Evolutionary conservation across 179 eudicot genomes (phyloP).

Genomic region (Beta lomatogona): DNA sequence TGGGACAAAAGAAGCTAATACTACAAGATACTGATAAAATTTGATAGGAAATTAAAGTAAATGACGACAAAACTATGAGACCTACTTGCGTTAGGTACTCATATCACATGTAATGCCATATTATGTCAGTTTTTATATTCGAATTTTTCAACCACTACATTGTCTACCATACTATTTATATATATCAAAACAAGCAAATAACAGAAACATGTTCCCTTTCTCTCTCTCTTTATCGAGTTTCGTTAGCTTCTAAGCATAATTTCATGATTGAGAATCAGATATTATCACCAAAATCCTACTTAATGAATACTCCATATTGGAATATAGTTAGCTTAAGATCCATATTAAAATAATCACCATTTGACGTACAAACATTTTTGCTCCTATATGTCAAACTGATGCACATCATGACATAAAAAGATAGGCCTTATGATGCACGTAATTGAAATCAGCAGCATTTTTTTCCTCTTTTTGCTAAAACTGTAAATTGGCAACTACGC

Average conservation of each 20-base stretch:
- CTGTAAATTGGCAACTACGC: conserved; percentile 4
- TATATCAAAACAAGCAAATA: no score
- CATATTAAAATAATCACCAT: neutral
- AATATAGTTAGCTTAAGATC: conserved; percentile 3
- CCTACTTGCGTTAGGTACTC: neutral
- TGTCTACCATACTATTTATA: neutral
- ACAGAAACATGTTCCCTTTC: conserved; percentile 11
- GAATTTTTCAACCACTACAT: neutral
- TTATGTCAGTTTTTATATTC: neutral
- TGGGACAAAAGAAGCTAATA: no score
- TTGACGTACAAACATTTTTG: conserved; percentile 23
- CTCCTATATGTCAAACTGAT: conserved; percentile 23
- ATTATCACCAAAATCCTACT: conserved; percentile 35
- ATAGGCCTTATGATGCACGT: neutral
- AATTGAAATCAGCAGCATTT: neutral
- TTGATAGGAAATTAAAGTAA: neutral
- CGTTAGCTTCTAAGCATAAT: conserved; percentile 76
- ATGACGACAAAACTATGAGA: neutral
- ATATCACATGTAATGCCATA: neutral
- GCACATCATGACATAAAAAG: neutral
- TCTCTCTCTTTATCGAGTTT: conserved; percentile 20
- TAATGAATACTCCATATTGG: neutral
- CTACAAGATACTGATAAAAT: neutral
- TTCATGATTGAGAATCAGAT: conserved; percentile 51
- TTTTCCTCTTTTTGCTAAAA: neutral